Evolutionary conservation across 2,329 filamentous ascomycete genomes (phyloP).

Genomic region (Microascus cirrosus): DNA sequence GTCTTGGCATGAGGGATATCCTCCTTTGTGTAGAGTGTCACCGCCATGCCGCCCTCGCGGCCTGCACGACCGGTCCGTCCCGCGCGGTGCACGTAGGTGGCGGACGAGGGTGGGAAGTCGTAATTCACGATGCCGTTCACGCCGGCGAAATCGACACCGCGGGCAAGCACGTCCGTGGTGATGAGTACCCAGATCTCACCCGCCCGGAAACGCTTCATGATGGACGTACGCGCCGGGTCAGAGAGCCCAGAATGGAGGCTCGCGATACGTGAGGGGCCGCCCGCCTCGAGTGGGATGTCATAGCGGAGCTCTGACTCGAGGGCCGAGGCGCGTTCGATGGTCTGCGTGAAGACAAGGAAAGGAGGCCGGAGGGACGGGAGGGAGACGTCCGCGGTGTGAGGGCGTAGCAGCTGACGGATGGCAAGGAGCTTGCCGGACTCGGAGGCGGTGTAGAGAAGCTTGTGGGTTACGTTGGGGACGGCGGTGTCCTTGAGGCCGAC

Average conservation of each 20-base stretch:
- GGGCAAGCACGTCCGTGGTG: constrained; percentile 85
- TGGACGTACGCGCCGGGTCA: constrained; percentile 59
- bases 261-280: constrained; percentile 73
- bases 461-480: constrained; percentile 83
- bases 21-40: constrained; percentile 93
- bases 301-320: constrained; percentile 85
- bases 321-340: constrained; percentile 79
- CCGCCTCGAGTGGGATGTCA: constrained; percentile 83
- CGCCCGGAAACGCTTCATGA: constrained; percentile 83
- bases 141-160: constrained; percentile 88
- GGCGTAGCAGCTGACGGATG: constrained; percentile 79
- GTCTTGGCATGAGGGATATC: constrained; percentile 83
- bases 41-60: constrained; percentile 73
- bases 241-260: constrained; percentile 83
- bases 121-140: constrained; percentile 97
- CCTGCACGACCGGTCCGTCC: constrained; percentile 86
- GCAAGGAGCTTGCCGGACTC: constrained; percentile 91
- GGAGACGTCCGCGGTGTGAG: constrained; percentile 39
- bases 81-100: constrained; percentile 85
- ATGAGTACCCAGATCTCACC: constrained; percentile 96
- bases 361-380: constrained; percentile 64
- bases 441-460: constrained; percentile 79
- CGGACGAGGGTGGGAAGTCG: constrained; percentile 85
- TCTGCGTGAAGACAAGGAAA: constrained; percentile 93
- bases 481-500: constrained; percentile 96